Evolutionary conservation across 768 basidiomycete species (phyloP), one percentile per base, ranked within the genome.

Genomic region (Pleurotus djamor): DNA sequence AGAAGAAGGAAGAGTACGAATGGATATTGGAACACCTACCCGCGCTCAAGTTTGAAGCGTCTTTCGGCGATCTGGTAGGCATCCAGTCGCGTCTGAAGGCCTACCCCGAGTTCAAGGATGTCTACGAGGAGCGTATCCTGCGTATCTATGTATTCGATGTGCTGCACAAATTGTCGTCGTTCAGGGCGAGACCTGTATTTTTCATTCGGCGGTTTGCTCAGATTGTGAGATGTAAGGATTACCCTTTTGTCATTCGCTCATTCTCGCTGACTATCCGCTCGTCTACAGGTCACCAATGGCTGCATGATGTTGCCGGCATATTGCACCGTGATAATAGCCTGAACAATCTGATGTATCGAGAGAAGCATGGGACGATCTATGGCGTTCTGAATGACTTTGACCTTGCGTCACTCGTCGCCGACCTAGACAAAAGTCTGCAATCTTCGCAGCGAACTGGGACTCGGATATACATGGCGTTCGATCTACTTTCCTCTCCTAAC

Each of bases 331-430:
- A 56, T 33, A 43, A 43, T 28, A 56, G 54, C 54, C 14, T 56
- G 5, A 17, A 14, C 12, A 56, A 56, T n/a, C 21, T 41, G 6
- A 56, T 56, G 54, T 56, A 17, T 21, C 54, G 54, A 21, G 21
- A 33, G 34, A 41, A 10, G 4, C 7, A 10, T 4, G 14, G 35
- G 5, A 32, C 3, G 4, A 44, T 32, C 9, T 32, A 13, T 28
- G 54, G 54, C 2, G 54, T 56, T 7, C 54, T 56, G 16, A 56
- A 56, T n/a, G 54, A 56, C 54, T 56, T 56, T 32, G 54, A 56
- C 33, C 38, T 56, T 41, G 54, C 54, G 43, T 41, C 12, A 14
- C 16, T n/a, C 17, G 3, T 12, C 5, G n/a, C 5, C 37, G 28
- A n/a, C 54, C 28, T 41, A 14, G 33, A 10, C 13, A 41, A 5